Conservation (phyloP, 192 early-diverging fungal genomes). For the Entomortierella lignicola region DNA sequence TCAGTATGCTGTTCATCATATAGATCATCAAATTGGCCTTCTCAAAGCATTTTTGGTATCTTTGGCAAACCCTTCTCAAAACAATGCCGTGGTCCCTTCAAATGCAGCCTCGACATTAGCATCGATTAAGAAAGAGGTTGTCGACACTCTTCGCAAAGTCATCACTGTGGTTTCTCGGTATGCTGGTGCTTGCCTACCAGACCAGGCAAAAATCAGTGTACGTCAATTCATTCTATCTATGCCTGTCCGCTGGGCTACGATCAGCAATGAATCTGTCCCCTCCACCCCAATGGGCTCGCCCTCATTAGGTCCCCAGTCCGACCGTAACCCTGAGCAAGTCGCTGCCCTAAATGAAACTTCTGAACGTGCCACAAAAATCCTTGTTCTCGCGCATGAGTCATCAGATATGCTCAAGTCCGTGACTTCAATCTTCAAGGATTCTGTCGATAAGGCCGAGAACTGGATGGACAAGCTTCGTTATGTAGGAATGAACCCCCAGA, state of each 20-base stretch:
- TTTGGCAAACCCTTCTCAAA: slow-evolving; percentile 45
- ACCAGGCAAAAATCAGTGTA: slow-evolving; percentile 83
- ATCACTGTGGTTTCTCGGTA: slow-evolving; percentile 89
- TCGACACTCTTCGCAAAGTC: slow-evolving; percentile 84
- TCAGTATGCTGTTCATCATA: slow-evolving; percentile 82
- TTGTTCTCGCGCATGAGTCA: slow-evolving; percentile 79
- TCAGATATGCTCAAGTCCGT: slow-evolving; percentile 76
- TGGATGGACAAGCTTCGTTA: slow-evolving; percentile 64
- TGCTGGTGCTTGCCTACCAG: slow-evolving; percentile 85
- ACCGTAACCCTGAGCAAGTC: slow-evolving; percentile 24
- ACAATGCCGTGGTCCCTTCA: slow-evolving; percentile 40
- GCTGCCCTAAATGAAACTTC: slow-evolving; percentile 50
- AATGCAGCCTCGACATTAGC: slow-evolving; percentile 57
- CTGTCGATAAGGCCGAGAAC: slow-evolving; percentile 72
- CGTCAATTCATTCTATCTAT: slow-evolving; percentile 85
- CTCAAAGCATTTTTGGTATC: slow-evolving; percentile 69
- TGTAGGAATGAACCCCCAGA: slow-evolving; percentile 54
- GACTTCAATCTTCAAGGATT: slow-evolving; percentile 75
- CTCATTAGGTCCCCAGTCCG: slow-evolving; percentile 45
- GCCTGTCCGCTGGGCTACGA: slow-evolving; percentile 79
- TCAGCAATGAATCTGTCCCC: slow-evolving; percentile 59
- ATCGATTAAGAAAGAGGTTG: slow-evolving; percentile 81
- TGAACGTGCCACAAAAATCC: slow-evolving; percentile 70
- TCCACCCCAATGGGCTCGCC: slow-evolving; percentile 57
- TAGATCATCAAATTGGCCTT: slow-evolving; percentile 73